Evolutionary conservation across 176 grass and related monocot species (phyloP), one percentile per base, ranked within the genome.

Genomic region (Triticum dicoccoides): DNA sequence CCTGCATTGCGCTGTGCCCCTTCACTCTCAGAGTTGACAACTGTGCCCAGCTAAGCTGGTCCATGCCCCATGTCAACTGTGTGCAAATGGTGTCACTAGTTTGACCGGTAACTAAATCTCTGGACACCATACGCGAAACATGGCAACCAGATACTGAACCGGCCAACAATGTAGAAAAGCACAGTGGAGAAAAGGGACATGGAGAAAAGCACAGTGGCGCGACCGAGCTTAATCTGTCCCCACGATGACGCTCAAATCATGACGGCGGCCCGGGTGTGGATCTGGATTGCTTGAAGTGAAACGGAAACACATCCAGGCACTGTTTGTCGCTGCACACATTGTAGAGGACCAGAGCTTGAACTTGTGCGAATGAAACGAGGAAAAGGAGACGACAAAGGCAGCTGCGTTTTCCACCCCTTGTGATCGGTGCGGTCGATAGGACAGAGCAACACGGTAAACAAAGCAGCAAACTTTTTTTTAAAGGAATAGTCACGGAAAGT

Each of bases 91-190:
- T 59, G 30, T 73, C 65, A 63, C 45, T 45, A 66, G 12, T 70
- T 80, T 81, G 69, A 85, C 82, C 32, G 82, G 21, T 66, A 11
- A 56, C 41, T 78, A 70, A 80, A 27, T 61, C 67, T 35, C 5
- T 23, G 25, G 67, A 75, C 77, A 85, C 14, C 24, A 9, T 35
- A 24, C 47, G 6, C 27, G 61, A 85, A 85, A 81, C 39, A 41
- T 35, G 87, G 69, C 17, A 84, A 54, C 44, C 35, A 33, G 25
- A 64, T 0, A 56, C 54, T 23, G 32, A 39, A 54, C 41, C 32
- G 42, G 8, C 23, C 42, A 44, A 35, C 27, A 85, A 89, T 82
- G 21, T 78, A 52, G 23, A 17, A 25, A 80, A 59, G 68, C 71
- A 34, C 33, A 32, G 68, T 69, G 9, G 73, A n/a, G n/a, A n/a